Evolutionary conservation across 495 filamentous ascomycete species (phyloP).

Genomic region (Thozetella sp.): DNA sequence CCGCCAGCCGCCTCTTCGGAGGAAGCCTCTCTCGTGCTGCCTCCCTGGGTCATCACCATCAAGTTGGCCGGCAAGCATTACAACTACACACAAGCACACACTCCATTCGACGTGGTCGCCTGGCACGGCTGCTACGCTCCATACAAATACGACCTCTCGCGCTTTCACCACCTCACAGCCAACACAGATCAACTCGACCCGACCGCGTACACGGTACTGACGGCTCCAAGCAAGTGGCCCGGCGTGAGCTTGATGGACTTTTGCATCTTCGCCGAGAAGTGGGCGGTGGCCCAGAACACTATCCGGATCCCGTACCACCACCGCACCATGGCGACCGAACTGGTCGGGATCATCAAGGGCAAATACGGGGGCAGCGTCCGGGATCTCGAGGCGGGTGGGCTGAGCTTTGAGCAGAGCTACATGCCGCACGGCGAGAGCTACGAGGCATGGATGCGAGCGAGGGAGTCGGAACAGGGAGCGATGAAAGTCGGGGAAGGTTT

Average conservation of each 20-base stretch:
- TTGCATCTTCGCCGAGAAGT: constrained; percentile 74
- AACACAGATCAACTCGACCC: constrained; percentile 75
- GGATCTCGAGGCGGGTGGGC: constrained; percentile 55
- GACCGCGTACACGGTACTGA: constrained; percentile 72
- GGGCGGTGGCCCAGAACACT: constrained; percentile 66
- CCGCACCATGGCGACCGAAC: constrained; percentile 66
- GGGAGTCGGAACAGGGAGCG: constrained; percentile 4
- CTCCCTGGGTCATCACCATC: constrained; percentile 55
- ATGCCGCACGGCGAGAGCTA: constrained; percentile 28
- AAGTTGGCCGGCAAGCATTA: constrained; percentile 70
- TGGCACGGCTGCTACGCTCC: constrained; percentile 75
- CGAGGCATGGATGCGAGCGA: constrained; percentile 10
- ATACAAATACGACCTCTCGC: constrained; percentile 76
- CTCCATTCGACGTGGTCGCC: constrained; percentile 77
- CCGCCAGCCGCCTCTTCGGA: not conserved
- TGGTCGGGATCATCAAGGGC: constrained; percentile 60
- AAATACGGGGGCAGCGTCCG: constrained; percentile 60
- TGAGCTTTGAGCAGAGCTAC: constrained; percentile 48
- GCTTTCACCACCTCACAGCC: constrained; percentile 72
- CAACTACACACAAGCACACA: constrained; percentile 63
- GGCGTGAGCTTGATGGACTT: constrained; percentile 74
- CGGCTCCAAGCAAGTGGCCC: constrained; percentile 54
- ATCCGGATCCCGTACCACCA: constrained; percentile 77
- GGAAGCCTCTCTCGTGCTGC: not conserved
- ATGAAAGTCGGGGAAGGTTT: constrained; percentile 10